Conservation (phyloP, 2,329 filamentous ascomycete species). For the Cadophora sp. region DNA sequence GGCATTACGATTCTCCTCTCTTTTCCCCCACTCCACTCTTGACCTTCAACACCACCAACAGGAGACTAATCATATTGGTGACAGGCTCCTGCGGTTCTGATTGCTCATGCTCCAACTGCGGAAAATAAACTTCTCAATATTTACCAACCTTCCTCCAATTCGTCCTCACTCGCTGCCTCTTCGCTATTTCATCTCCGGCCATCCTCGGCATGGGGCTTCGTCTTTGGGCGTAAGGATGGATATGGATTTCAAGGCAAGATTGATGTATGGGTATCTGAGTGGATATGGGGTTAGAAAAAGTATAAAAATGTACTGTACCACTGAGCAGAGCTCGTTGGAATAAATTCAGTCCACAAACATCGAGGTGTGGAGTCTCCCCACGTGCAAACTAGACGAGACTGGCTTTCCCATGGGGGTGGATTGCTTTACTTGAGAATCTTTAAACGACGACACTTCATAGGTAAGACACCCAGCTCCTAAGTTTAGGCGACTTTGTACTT, state of each 20-base stretch:
- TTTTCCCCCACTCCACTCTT: conserved; percentile 16
- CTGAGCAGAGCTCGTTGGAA: neutral
- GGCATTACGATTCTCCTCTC: conserved; percentile 8
- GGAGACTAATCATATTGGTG: conserved; percentile 5
- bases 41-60: conserved; percentile 4
- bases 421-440: too few species aligned
- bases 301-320: neutral
- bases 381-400: too few species aligned
- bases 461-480: too few species aligned
- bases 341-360: neutral
- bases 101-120: conserved; percentile 48
- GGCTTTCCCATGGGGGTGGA: too few species aligned
- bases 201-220: neutral
- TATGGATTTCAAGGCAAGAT: neutral
- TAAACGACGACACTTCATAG: too few species aligned
- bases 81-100: conserved; percentile 41
- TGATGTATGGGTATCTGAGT: neutral
- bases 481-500: too few species aligned
- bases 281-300: neutral
- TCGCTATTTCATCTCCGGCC: conserved; percentile 5
- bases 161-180: conserved; percentile 1
- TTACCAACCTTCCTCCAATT: neutral
- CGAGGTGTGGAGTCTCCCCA: too few species aligned
- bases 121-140: conserved; percentile 44
- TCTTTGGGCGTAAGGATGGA: neutral